These are phyloP conservation scores for Bidens hawaiensis DNA, from an alignment of 140 eudicot species.

Conservation along the genomic window DNA sequence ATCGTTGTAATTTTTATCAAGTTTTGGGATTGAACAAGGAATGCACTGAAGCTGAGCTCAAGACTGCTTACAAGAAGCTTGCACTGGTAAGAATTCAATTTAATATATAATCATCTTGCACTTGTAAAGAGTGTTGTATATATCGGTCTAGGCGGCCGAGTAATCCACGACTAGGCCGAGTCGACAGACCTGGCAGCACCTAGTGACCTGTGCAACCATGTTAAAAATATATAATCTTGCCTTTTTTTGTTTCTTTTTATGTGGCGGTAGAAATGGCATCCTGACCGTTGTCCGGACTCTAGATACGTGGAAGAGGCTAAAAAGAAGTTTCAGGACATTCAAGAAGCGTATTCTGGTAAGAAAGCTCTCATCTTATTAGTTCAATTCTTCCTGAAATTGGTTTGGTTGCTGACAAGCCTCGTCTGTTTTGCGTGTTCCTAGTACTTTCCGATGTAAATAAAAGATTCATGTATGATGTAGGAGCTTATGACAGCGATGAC, in stretches of 20 bases:
- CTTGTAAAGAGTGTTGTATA: too few relatives aligned
- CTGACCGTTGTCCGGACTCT: slow-evolving; percentile 74
- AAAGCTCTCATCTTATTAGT: too few relatives aligned
- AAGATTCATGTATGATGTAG: slow-evolving; percentile 80
- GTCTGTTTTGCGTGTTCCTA: slow-evolving; percentile 23
- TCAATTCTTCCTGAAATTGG: neutral
- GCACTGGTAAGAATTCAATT: slow-evolving; percentile 59
- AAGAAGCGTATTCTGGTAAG: slow-evolving; percentile 88
- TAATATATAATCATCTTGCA: neutral
- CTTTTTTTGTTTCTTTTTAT: slow-evolving; percentile 1
- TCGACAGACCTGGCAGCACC: too few relatives aligned
- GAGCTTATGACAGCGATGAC: slow-evolving; percentile 62
- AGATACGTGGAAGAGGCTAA: slow-evolving; percentile 73
- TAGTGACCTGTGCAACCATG: too few relatives aligned
- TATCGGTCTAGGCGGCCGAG: too few relatives aligned
- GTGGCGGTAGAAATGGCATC: slow-evolving; percentile 75
- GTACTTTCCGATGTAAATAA: slow-evolving; percentile 78
- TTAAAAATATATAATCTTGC: too few relatives aligned
- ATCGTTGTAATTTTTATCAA: slow-evolving; percentile 56
- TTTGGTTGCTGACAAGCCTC: too few relatives aligned
- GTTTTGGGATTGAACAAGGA: slow-evolving; percentile 77
- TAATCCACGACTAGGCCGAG: too few relatives aligned
- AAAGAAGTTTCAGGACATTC: slow-evolving; percentile 75
- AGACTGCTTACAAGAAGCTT: slow-evolving; percentile 80
- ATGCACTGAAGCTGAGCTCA: slow-evolving; percentile 62